Evolutionary conservation across 352 stramenopile genomes (phyloP).

Genomic region (Peronospora belbahrii): DNA sequence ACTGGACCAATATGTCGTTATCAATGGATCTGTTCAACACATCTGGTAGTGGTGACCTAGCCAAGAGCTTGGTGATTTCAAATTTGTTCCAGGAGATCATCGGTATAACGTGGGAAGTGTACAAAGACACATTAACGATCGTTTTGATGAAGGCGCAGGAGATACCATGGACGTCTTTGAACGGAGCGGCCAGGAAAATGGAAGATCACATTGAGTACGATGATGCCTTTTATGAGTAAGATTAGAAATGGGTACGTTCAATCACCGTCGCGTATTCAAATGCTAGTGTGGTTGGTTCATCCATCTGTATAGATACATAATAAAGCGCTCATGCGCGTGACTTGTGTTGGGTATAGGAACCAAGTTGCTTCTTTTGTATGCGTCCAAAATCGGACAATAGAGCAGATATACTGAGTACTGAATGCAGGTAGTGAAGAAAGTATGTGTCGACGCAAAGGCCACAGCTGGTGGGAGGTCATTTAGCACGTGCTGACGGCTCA

Average conservation of each 20-base stretch:
- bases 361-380: constrained; percentile 9
- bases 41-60: constrained; percentile 27
- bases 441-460: constrained; percentile 38
- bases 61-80: constrained; percentile 67
- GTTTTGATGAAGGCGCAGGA: constrained; percentile 55
- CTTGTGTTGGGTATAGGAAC: constrained; percentile 18
- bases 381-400: not conserved
- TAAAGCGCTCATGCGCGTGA: too few species aligned
- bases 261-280: not conserved
- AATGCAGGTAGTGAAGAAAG: constrained; percentile 46
- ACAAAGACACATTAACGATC: constrained; percentile 58
- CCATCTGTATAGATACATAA: too few species aligned
- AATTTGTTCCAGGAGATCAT: constrained; percentile 64
- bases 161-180: constrained; percentile 70
- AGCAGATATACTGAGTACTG: constrained; percentile 40
- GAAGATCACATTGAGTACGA: constrained; percentile 85
- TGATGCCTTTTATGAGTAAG: constrained; percentile 68
- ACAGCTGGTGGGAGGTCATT: constrained; percentile 66
- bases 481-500: constrained; percentile 47
- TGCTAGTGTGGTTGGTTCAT: constrained; percentile 1
- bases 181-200: constrained; percentile 72
- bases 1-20: constrained; percentile 75
- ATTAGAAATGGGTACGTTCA: constrained; percentile 1
- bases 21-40: constrained; percentile 54
- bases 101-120: constrained; percentile 47